These are phyloP conservation scores for Alloascoidea africana DNA, from an alignment of 805 yeast species.

Conservation along the genomic window DNA sequence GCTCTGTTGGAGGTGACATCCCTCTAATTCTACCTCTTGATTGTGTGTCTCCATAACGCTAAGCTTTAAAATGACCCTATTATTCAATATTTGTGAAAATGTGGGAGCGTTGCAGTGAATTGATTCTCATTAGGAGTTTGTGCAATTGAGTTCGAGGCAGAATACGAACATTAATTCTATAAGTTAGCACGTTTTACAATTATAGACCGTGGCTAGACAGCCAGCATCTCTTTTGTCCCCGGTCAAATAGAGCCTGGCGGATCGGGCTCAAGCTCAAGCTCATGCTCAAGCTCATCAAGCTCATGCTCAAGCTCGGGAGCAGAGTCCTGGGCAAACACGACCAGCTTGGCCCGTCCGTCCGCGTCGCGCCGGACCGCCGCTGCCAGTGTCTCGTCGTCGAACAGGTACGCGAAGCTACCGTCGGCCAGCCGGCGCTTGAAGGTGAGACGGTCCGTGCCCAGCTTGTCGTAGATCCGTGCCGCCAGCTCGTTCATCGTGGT, in stretches of 20 bases:
- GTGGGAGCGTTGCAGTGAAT: too few relatives aligned
- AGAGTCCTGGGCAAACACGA: not conserved
- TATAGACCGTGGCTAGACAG: not conserved
- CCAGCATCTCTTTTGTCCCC: not conserved
- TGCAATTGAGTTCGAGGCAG: not conserved
- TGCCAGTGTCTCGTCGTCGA: not conserved
- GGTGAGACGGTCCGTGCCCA: not conserved
- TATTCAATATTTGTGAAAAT: too few relatives aligned
- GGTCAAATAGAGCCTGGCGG: too few relatives aligned
- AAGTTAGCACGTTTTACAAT: not conserved
- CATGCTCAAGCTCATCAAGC: not conserved
- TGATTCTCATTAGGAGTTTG: too few relatives aligned
- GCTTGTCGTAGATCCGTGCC: not conserved
- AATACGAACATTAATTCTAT: not conserved
- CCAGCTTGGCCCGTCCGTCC: not conserved
- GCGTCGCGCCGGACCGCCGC: not conserved
- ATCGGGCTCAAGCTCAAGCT: not conserved
- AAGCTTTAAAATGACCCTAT: too few relatives aligned
- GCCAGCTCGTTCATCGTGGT: not conserved
- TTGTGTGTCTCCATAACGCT: too few relatives aligned
- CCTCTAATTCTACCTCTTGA: too few relatives aligned
- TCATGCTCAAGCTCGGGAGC: not conserved
- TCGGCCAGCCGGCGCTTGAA: not conserved
- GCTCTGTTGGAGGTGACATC: too few relatives aligned
- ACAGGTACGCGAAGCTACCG: not conserved